Percentiles rank a stretch among this genome's conserved stretches.
These are phyloP conservation scores for Aphanomyces euteiches DNA, from an alignment of 352 stramenopile genomes.

Conservation along the genomic window DNA sequence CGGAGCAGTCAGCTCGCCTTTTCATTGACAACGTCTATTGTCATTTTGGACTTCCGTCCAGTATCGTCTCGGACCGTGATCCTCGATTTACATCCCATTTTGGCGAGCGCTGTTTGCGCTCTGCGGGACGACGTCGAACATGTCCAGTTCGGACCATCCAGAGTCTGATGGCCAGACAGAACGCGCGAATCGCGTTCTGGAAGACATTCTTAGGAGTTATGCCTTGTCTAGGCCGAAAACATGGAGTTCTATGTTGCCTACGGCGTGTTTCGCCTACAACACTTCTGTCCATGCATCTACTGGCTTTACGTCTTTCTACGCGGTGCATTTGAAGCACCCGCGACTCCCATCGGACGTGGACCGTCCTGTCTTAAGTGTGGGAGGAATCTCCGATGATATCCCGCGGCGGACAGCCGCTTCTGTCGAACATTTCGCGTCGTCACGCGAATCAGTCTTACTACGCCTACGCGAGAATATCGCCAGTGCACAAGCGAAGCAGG, in stretches of 20 bases:
- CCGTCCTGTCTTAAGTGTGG: not conserved
- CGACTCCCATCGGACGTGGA: not conserved
- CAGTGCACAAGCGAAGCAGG: not conserved
- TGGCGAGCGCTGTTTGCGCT: slow-evolving; percentile 30
- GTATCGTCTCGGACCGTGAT: slow-evolving; percentile 32
- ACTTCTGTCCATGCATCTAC: not conserved
- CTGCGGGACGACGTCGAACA: slow-evolving; percentile 1
- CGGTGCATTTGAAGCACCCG: not conserved
- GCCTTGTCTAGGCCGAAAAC: not conserved
- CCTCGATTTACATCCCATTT: slow-evolving; percentile 28
- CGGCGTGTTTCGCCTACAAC: not conserved
- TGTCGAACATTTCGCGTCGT: not conserved
- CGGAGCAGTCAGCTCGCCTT: slow-evolving; percentile 27
- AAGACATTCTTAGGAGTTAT: not conserved
- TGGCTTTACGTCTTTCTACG: not conserved
- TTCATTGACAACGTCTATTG: slow-evolving; percentile 37
- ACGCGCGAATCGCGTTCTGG: slow-evolving; percentile 22
- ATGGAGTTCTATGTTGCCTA: not conserved
- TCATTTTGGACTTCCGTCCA: slow-evolving; percentile 30
- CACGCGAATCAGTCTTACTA: not conserved
- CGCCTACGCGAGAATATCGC: not conserved
- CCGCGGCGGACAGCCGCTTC: not conserved
- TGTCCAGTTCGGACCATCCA: slow-evolving; percentile 21
- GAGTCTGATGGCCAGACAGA: slow-evolving; percentile 24
- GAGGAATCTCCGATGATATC: not conserved